Evolutionary conservation across 108 stramenopile species (phyloP), one percentile per base, ranked within the genome.

Genomic region (Nitzschia sp.): DNA sequence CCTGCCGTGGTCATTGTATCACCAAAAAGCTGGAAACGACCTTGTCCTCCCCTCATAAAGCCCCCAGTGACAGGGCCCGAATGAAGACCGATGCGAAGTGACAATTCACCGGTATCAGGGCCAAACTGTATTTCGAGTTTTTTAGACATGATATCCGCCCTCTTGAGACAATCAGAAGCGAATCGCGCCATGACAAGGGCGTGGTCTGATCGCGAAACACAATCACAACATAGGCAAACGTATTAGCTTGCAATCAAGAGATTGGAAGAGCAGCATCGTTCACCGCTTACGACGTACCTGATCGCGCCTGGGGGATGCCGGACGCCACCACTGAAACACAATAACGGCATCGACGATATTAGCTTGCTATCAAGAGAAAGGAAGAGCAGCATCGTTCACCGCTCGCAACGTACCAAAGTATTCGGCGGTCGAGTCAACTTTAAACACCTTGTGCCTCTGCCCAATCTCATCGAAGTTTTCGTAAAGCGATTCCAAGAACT

Each of bases 11-110:
- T 68, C 54, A 68, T 56, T 53, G 68, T 70, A 26, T 70, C 68
- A n/a, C n/a, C n/a, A n/a, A n/a, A n/a, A n/a, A n/a, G n/a, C n/a
- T n/a, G n/a, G n/a, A n/a, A n/a, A n/a, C 32, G 26, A 2, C n/a
- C 45, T 1, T 59, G n/a, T 13, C 60, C 33, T 13, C 71, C 71
- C 27, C 46, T 32, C 25, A 69, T 33, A 4, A 66, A 38, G 0
- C 74, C 74, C 0, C 74, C 74, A 0, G 74, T 75, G 0, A 75
- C 68, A 0, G 74, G 68, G 3, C 74, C 74, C 19, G 34, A 42
- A 30, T 75, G 68, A 2, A 75, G 53, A 42, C 68, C 72, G 48
- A 73, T 58, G 30, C 71, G 36, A 0, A 73, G 0, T n/a, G 29
- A n/a, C 13, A 66, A 34, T 11, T 47, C 58, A 19, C 26, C 57